These are phyloP conservation scores for Clausena lansium DNA, from an alignment of 345 rosid genomes.

Conservation along the genomic window DNA sequence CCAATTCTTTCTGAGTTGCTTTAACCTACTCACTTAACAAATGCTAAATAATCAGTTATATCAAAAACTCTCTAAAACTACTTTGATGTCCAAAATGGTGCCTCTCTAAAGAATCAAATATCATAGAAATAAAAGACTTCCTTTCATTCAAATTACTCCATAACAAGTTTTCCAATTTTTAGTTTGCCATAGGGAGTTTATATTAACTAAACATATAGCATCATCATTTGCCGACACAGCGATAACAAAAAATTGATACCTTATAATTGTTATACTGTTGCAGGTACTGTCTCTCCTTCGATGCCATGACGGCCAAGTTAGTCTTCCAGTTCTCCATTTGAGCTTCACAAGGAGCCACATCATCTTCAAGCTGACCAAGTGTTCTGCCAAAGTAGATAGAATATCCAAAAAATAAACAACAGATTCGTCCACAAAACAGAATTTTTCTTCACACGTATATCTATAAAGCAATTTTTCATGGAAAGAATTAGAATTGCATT, in stretches of 20 bases:
- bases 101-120: background rate
- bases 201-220: background rate
- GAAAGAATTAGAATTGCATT: background rate
- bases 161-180: background rate
- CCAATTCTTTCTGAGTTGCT: background rate
- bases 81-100: background rate
- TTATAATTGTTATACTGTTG: slow-evolving; percentile 82
- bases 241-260: slow-evolving; percentile 39
- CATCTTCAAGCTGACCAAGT: slow-evolving; percentile 86
- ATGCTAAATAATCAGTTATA: background rate
- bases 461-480: background rate
- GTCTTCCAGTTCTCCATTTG: slow-evolving; percentile 80
- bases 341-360: slow-evolving; percentile 68
- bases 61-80: background rate
- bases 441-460: background rate
- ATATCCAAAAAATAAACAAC: background rate
- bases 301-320: slow-evolving; percentile 86
- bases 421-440: background rate
- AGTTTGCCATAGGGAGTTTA: background rate
- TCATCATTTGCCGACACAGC: background rate
- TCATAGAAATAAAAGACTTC: background rate
- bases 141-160: background rate
- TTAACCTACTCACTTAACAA: background rate
- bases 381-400: slow-evolving; percentile 47
- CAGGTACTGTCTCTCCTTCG: slow-evolving; percentile 81